Base-by-base conservation (phyloP, 805 yeast species). In the Peterozyma toletana region DNA sequence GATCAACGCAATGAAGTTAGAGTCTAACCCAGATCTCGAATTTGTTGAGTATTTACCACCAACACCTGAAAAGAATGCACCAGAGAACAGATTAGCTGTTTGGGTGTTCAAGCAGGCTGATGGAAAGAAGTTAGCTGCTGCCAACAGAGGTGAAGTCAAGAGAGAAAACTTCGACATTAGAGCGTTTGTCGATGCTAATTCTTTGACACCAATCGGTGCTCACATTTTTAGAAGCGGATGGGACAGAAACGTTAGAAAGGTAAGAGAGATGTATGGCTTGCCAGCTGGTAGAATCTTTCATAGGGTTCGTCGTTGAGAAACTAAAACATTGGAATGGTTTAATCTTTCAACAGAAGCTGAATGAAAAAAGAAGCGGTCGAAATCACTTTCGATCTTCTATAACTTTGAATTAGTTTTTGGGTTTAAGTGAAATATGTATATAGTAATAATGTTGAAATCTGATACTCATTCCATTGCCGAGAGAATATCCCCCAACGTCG, bases 151-250 rank as follows among this genome's bases (percentile, higher is more conserved):
- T 33, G 43, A 56, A 11, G 45, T 56, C 2, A 40, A 59, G 33
- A 63, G 80, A 50, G 75, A 73, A 11, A 59, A 67, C 44, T 91
- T 91, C 57, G 77, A 87, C 54, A 80, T 91, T 49, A 78, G 98
- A 59, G 54, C 57, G 6, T 90, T 88, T 60, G 85, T 71, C 13
- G 68, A 63, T 3, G 49, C 62, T 3, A 59, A 85, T 60, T 59
- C 68, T 3, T 72, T 93, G 52, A 66, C 68, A n/a, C 78, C 97
- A 1, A 78, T 90, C 39, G 97, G 98, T 27, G 96, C 95, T 2
- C 95, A 88, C 60, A 72, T 87, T 38, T 91, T 95, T 91, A 80
- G 98, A 72, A 79, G 83, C 52, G 68, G 64, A 36, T 91, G 83
- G 79, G 98, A 93, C 63, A 67, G 86, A 53, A 77, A 82, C 53